These are phyloP conservation scores for Fusarium liriodendri DNA, from an alignment of 2,329 filamentous ascomycete genomes.

Conservation along the genomic window DNA sequence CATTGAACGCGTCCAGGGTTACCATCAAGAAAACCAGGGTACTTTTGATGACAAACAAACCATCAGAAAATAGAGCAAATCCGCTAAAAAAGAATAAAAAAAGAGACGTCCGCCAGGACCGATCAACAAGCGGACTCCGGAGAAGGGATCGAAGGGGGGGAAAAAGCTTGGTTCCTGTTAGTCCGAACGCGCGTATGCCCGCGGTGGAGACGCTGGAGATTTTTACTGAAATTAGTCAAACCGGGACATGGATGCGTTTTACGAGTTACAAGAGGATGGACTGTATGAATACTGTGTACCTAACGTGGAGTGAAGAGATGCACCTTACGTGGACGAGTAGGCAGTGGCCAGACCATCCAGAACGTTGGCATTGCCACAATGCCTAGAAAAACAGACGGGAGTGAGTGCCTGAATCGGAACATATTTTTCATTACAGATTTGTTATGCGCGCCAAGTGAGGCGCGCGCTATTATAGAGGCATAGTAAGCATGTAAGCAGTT, in stretches of 20 bases:
- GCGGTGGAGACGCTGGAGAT: conserved; percentile 37
- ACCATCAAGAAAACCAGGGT: not conserved
- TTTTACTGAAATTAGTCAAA: conserved; percentile 28
- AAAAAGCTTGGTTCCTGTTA: conserved; percentile 41
- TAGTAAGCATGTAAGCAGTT: not conserved
- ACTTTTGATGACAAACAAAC: conserved; percentile 4
- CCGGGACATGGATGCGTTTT: conserved; percentile 16
- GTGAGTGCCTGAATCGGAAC: not conserved
- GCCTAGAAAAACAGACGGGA: conserved; percentile 1
- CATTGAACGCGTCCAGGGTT: conserved; percentile 13
- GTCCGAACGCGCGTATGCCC: conserved; percentile 32
- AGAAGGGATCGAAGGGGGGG: conserved; percentile 17
- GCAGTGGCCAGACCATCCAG: conserved; percentile 10
- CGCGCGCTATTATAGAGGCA: not conserved
- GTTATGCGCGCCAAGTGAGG: not conserved
- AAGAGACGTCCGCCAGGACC: not conserved
- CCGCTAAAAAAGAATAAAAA: not conserved
- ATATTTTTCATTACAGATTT: not conserved
- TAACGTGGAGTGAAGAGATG: not conserved
- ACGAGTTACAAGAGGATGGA: conserved; percentile 4
- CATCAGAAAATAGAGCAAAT: conserved; percentile 4
- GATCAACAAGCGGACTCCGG: conserved; percentile 32
- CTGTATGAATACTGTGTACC: conserved; percentile 35
- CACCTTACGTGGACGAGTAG: not conserved
- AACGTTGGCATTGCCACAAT: conserved; percentile 15